Conservation (phyloP, 441 rosid species). For the Gossypium gossypioides region DNA sequence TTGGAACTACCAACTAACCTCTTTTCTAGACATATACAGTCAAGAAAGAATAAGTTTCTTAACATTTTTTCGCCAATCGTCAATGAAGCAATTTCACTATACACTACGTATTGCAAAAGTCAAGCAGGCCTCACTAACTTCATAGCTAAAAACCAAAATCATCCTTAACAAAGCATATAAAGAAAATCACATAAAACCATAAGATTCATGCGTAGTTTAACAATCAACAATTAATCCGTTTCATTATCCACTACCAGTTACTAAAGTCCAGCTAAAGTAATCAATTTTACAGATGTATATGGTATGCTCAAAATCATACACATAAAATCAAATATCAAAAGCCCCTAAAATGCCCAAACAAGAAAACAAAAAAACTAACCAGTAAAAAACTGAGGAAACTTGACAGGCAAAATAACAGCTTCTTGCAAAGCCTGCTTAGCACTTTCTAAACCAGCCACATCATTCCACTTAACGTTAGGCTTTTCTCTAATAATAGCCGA, state of each 20-base stretch:
- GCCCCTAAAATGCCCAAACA: neutral
- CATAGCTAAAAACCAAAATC: neutral
- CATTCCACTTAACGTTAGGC: slow-evolving; percentile 67
- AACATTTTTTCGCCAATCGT: neutral
- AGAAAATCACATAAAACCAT: neutral
- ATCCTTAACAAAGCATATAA: neutral
- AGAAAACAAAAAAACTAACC: slow-evolving; percentile 27
- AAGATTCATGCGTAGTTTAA: neutral
- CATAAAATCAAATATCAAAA: neutral
- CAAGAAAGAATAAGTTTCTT: neutral
- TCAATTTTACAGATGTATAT: neutral
- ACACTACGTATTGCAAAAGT: neutral
- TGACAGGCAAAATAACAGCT: slow-evolving; percentile 88
- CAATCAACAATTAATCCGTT: neutral
- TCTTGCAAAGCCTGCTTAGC: slow-evolving; percentile 85
- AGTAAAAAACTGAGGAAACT: slow-evolving; percentile 83
- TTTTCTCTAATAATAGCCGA: slow-evolving; percentile 85
- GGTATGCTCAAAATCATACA: neutral
- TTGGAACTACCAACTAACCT: neutral
- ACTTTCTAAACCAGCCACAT: slow-evolving; percentile 69
- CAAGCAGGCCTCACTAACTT: neutral
- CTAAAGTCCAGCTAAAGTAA: neutral
- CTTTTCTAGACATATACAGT: neutral
- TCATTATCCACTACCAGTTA: neutral
- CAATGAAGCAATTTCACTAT: neutral